Evolutionary conservation across 2,329 filamentous ascomycete species (phyloP).

Genomic region (Coccinonectria pachysandricola): DNA sequence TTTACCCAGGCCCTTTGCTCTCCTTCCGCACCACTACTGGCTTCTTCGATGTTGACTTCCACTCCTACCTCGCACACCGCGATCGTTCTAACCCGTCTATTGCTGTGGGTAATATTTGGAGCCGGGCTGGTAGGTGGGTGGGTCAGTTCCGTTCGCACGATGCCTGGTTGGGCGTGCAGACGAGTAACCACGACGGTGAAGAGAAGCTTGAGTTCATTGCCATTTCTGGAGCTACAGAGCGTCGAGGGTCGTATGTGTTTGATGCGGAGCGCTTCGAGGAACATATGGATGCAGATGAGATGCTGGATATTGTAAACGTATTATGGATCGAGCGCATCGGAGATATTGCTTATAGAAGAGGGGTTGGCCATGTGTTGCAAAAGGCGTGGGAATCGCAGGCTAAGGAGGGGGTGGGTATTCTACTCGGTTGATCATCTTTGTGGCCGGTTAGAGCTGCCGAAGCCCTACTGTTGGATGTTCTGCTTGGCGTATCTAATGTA

Average conservation of each 20-base stretch:
- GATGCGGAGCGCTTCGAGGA: constrained; percentile 30
- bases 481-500: no score
- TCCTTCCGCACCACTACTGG: constrained; percentile 29
- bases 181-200: constrained; percentile 35
- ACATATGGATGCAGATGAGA: constrained; percentile 30
- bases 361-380: constrained; percentile 32
- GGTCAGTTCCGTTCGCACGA: constrained; percentile 35
- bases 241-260: constrained; percentile 31
- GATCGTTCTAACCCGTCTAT: constrained; percentile 28
- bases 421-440: constrained; percentile 30
- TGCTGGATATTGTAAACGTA: constrained; percentile 36
- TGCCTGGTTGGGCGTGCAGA: constrained; percentile 34
- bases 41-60: constrained; percentile 32
- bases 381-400: constrained; percentile 31
- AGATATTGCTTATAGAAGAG: constrained; percentile 30
- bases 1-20: constrained; percentile 28
- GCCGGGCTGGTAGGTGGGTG: constrained; percentile 26
- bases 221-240: constrained; percentile 30
- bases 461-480: no score
- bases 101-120: constrained; percentile 33
- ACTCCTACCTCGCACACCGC: constrained; percentile 25
- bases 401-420: constrained; percentile 29
- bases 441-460: no score
- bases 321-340: constrained; percentile 36
- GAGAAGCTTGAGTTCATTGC: constrained; percentile 35